Evolutionary conservation across 129 eudicot genomes (phyloP), one percentile per base, ranked within the genome.

Genomic region (Lactuca saligna): DNA sequence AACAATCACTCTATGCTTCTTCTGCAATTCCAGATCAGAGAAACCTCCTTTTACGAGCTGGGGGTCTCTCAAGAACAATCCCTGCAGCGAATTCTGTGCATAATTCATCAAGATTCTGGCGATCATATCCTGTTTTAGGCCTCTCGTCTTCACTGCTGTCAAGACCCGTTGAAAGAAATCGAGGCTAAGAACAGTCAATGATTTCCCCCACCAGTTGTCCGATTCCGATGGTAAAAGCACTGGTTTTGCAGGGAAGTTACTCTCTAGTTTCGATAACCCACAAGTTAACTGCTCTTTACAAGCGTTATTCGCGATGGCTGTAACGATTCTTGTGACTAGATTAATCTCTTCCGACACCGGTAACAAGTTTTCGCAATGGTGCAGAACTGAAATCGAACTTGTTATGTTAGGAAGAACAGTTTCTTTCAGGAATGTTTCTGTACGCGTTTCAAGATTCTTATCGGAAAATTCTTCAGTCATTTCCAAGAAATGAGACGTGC

Each of bases 121-220:
- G 15, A 93, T 93, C 76, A 89, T 67, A 13, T 93, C 99, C 82
- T 89, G 97, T 64, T 87, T 93, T 46, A 93, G 68, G 14, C 99
- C 99, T 73, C 85, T 93, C 1, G 90, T 71, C 71, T 93, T 93
- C 25, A 93, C 84, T 0, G 88, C 84, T 12, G 97, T 76, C 8
- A 92, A 54, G 14, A 92, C 98, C 46, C 95, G 78, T 56, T 86
- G 89, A 42, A 92, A 92, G 72, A 92, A 86, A 75, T 92, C 98
- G 1, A 92, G 96, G 63, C 69, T 76, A 15, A 93, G 79, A 44
- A 66, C 53, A 13, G 84, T 57, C 4, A 93, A 75, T 7, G 90
- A 86, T 44, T 85, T 89, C 55, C 97, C 98, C 98, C 98, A 93
- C 98, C 97, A 93, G 75, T 89, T 87, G 20, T 87, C 93, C 17